Evolutionary conservation across 2,329 filamentous ascomycete species (phyloP), one percentile per base, ranked within the genome.

Genomic region (Diaporthe capsici): DNA sequence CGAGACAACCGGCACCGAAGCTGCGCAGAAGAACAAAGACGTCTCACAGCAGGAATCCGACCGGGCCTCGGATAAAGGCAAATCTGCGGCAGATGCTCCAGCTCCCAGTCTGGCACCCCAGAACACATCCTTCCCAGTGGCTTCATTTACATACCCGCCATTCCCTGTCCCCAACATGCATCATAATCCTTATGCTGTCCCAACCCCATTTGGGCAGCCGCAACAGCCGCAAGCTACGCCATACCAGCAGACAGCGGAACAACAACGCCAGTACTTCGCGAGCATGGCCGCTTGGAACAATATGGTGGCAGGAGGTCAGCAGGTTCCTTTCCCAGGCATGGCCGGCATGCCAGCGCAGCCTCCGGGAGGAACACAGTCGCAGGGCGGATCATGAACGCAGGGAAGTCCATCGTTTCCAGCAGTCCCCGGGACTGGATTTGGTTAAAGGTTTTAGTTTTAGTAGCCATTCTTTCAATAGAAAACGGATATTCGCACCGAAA

Each of bases 201-300:
- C 58, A 20, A n/a, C 58, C n/a, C n/a, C 37, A 5, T 61, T 61
- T 8, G 58, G 58, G 9, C 58, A 61, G 58, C 8, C 58, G 2
- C 58, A 61, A 12, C 58, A 61, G 37, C 37, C 58, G 37, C 58
- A 42, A 17, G 37, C 58, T 2, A 17, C 58, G 22, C 22, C 58
- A 3, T 61, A 61, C 37, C 58, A 61, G 58, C 37, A 42, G 1
- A 15, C 12, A 1, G 58, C 58, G 0, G 37, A 61, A 2, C 58
- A 61, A 4, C 58, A 61, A 17, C 58, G 58, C 22, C 58, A 61
- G 31, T 44, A 10, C 1, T 20, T 61, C 22, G 57, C 25, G n/a
- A 61, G 17, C 15, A 42, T 61, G 58, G 58, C 58, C n/a, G 58
- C 37, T 28, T 61, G 58, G 58, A 61, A 61, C 8, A 61, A 42